Evolutionary conservation across 1,284 basidiomycete species (phyloP), one percentile per base, ranked within the genome.

Genomic region (Ustilago hordei): DNA sequence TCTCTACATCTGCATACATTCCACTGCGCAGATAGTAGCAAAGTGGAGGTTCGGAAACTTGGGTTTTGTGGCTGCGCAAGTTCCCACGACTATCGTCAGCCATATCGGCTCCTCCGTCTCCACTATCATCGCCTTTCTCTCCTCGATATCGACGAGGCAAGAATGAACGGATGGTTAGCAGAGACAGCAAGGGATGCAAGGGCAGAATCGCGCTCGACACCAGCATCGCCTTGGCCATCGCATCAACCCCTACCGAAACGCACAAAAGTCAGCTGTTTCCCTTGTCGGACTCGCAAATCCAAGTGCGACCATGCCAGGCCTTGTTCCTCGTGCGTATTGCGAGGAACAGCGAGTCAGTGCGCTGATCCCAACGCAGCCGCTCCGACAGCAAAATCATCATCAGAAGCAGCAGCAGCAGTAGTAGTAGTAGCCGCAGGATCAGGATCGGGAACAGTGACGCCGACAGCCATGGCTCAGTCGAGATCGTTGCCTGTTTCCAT

Each of bases 251-350:
- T 55, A n/a, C 56, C 66, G 43, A 64, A 56, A 31, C 36, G 66
- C 23, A 65, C 71, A n/a, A 74, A 69, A 55, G 50, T 74, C n/a
- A 74, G 71, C 55, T 74, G 71, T 36, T 60, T 65, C 12, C 71
- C 66, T 0, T 74, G 71, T 45, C 68, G 67, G 36, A 60, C 56
- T 39, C 72, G 72, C 60, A 75, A 75, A 31, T 69, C 67, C 8
- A 75, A 75, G 19, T 75, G 72, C 54, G 72, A 75, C 43, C 72
- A 75, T 45, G 62, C 72, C 2, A 50, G 67, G 6, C 72, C 72
- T 12, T 75, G 72, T 41, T 75, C 72, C 7, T 75, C 72, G 9
- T 75, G 72, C 54, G 57, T 75, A 1, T 47, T 75, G 5, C 58
- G 72, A 34, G 72, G 64, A 8, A 75, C 72, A 0, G 41, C 64